Base-by-base conservation (phyloP, 2,329 filamentous ascomycete species). In the Microcyclospora pomicola region DNA sequence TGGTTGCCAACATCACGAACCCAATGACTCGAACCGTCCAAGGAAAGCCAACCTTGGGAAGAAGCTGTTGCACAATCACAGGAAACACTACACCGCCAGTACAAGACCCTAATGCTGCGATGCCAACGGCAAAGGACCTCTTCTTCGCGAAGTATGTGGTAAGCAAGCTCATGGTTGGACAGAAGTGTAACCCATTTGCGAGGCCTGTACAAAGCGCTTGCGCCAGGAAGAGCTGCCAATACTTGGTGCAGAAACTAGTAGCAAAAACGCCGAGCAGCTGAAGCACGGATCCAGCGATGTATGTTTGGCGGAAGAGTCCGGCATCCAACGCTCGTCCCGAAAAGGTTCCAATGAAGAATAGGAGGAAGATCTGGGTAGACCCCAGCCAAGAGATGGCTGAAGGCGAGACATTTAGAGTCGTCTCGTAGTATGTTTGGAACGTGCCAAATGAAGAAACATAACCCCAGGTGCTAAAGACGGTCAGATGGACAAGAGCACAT, bases 101-200 rank as follows among this genome's bases (percentile, higher is more conserved):
- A 10, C 69, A 71, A 24, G 69, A 73, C 1, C 77, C 77, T 6
- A 67, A 66, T 2, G 75, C 73, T 2, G 71, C 69, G 5, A 80
- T 49, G 1, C 75, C 74, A 24, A 78, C 67, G 2, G 73, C 75
- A 16, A 81, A 56, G 0, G 67, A 67, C 37, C 72, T 63, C 42
- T 62, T 69, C 35, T 62, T 63, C 16, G 63, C 63, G 50, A 82
- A 82, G 49, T 82, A 83, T 2, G 79, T 80, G 9, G 76, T 71
- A 2, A 82, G 59, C 2, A 80, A 68, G 1, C 77, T 71, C 33
- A 84, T 66, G 29, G 69, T 64, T 0, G 80, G 75, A 35, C 75
- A 72, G 56, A 80, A 82, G 2, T 82, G 58, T 38, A 67, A 72
- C 2, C 77, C 78, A 38, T 71, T 71, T 1, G 73, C 77, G 6